Evolutionary conservation across 805 yeast species (phyloP), one percentile per base, ranked within the genome.

Genomic region (Barnettozyma pratensis): DNA sequence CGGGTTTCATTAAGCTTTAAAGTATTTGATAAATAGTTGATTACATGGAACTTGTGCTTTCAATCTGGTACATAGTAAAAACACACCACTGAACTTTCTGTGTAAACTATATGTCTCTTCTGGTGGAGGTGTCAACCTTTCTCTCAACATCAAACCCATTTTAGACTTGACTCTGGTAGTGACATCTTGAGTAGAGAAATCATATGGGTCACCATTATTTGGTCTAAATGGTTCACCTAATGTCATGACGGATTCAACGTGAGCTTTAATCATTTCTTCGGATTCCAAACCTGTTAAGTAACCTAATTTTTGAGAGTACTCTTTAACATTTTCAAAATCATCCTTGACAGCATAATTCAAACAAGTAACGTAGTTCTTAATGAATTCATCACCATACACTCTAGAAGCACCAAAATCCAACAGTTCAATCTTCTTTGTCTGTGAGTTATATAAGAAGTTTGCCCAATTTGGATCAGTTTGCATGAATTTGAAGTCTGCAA

Each of bases 391-490:
- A 26, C 80, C 72, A 65, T 81, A 94, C 32, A 80, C 86, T 54
- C 98, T 76, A 6, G 97, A 85, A 1, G 99, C 98, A 42, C 99
- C 99, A 68, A 94, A 94, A 69, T 94, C 99, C 46, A 94, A 71
- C 48, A 94, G 72, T 66, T 92, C 97, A 49, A 94, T 80, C 64
- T 85, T 81, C 28, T 77, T 68, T 2, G 90, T 81, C n/a, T 70
- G 57, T 34, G 73, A 73, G 61, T 94, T 90, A 70, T 87, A 90
- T 51, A 94, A 69, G 69, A 94, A 94, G 66, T 94, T 94, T 41
- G 99, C 97, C 99, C 99, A 94, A 66, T 94, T 94, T 45, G 99
- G 99, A 69, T 94, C 99, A 1, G 98, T 92, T 69, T 94, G 99
- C 99, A 94, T 94, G 69, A 85, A 92, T 60, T 77, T 79, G 71